Percentiles rank a stretch among this genome's conserved stretches.
Conservation (phyloP, 495 filamentous ascomycete species). For the Neurospora africana region DNA sequence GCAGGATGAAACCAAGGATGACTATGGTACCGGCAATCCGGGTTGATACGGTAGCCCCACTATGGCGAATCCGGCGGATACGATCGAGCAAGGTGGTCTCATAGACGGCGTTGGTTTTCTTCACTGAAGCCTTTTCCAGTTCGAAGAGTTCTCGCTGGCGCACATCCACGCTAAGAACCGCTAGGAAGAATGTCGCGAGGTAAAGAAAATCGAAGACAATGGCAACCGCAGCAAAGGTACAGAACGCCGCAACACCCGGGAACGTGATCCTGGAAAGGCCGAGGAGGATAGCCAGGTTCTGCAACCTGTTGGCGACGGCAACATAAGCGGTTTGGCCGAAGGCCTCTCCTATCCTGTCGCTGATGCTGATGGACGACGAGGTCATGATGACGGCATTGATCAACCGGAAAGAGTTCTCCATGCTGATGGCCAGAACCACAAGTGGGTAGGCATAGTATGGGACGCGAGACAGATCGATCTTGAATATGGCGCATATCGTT, state of each 20-base stretch:
- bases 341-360: conserved; percentile 51
- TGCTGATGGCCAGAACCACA: conserved; percentile 57
- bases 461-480: conserved; percentile 50
- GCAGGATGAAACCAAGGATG: conserved; percentile 49
- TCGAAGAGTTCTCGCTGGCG: conserved; percentile 53
- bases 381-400: conserved; percentile 60
- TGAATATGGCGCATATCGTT: conserved; percentile 50
- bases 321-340: conserved; percentile 59
- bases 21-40: conserved; percentile 51
- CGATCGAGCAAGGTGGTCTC: conserved; percentile 39
- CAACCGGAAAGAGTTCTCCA: conserved; percentile 63
- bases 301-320: conserved; percentile 45
- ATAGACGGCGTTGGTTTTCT: conserved; percentile 14
- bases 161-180: conserved; percentile 65
- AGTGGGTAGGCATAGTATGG: conserved; percentile 55
- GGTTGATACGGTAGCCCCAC: conserved; percentile 44
- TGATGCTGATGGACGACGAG: conserved; percentile 48
- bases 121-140: conserved; percentile 34
- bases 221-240: conserved; percentile 57
- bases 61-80: conserved; percentile 37
- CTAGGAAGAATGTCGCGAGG: conserved; percentile 60
- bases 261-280: conserved; percentile 47
- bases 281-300: conserved; percentile 50
- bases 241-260: conserved; percentile 55
- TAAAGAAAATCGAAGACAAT: conserved; percentile 60